Percentiles rank a stretch among this genome's conserved stretches.
Conservation (phyloP, 192 early-diverging fungal genomes). For the Diversispora epigaea region DNA sequence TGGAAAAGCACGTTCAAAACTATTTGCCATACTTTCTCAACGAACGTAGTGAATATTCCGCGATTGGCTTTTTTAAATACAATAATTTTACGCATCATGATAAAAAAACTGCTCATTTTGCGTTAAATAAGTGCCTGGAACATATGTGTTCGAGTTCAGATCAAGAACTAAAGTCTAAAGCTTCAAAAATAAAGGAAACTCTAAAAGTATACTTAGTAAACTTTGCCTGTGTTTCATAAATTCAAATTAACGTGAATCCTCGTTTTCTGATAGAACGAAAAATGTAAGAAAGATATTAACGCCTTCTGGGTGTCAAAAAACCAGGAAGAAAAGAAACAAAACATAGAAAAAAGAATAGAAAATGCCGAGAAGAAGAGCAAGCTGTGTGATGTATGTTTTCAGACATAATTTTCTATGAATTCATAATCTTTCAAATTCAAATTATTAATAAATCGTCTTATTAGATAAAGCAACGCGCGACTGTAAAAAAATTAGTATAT, state of each 20-base stretch:
- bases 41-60: not conserved
- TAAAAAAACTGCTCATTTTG: not conserved
- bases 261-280: slow-evolving; percentile 4
- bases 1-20: too few relatives aligned
- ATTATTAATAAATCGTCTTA: too few relatives aligned
- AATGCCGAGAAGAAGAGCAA: too few relatives aligned
- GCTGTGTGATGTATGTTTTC: too few relatives aligned
- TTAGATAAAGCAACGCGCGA: slow-evolving; percentile 11
- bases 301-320: not conserved
- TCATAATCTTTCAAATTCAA: too few relatives aligned
- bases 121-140: not conserved
- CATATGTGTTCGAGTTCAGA: not conserved
- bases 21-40: too few relatives aligned
- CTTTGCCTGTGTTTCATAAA: not conserved
- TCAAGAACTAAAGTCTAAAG: not conserved
- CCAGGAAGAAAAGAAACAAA: too few relatives aligned
- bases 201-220: slow-evolving; percentile 5
- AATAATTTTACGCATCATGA: not conserved
- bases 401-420: too few relatives aligned
- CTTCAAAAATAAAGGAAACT: not conserved
- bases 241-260: not conserved
- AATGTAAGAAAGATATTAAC: slow-evolving; percentile 6
- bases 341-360: too few relatives aligned
- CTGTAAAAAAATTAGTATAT: slow-evolving; percentile 16
- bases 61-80: not conserved